These are phyloP conservation scores for Limtongozyma cylindracea DNA, from an alignment of 805 yeast species.

Conservation along the genomic window DNA sequence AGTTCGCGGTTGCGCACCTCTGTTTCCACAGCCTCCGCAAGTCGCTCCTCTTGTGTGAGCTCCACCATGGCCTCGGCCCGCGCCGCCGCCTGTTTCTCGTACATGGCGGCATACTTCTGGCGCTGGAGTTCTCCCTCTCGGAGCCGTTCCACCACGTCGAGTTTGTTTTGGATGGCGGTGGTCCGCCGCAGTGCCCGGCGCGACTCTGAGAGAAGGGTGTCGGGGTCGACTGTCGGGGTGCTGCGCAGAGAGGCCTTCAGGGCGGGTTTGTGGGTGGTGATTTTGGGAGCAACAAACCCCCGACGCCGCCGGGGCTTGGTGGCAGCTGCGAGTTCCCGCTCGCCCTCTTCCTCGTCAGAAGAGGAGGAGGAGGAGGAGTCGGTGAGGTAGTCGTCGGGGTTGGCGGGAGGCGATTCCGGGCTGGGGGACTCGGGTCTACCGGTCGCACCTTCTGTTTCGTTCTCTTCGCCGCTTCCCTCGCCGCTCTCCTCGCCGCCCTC, in stretches of 20 bases:
- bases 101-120: constrained; percentile 26
- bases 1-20: constrained; percentile 57
- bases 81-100: too few species aligned
- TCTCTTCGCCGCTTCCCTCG: constrained; percentile 4
- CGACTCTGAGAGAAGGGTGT: constrained; percentile 19
- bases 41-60: constrained; percentile 45
- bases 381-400: constrained; percentile 24
- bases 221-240: too few species aligned
- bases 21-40: constrained; percentile 71
- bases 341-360: constrained; percentile 43
- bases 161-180: constrained; percentile 54
- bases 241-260: too few species aligned
- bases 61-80: too few species aligned
- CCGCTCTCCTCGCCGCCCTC: constrained; percentile 6
- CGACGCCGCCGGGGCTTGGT: constrained; percentile 12
- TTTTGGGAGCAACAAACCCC: too few species aligned
- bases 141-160: too few species aligned
- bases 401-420: constrained; percentile 24
- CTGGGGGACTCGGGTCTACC: constrained; percentile 21
- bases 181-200: constrained; percentile 59
- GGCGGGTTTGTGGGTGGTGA: too few species aligned
- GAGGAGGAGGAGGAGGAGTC: constrained; percentile 24
- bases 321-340: constrained; percentile 25
- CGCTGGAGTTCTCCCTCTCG: too few species aligned
- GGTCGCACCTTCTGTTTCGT: too few species aligned